A percentile compares a stretch with the other conserved stretches of the same genome.
Evolutionary conservation across 2,329 filamentous ascomycete genomes (phyloP).

Genomic region (Fusarium sp.): DNA sequence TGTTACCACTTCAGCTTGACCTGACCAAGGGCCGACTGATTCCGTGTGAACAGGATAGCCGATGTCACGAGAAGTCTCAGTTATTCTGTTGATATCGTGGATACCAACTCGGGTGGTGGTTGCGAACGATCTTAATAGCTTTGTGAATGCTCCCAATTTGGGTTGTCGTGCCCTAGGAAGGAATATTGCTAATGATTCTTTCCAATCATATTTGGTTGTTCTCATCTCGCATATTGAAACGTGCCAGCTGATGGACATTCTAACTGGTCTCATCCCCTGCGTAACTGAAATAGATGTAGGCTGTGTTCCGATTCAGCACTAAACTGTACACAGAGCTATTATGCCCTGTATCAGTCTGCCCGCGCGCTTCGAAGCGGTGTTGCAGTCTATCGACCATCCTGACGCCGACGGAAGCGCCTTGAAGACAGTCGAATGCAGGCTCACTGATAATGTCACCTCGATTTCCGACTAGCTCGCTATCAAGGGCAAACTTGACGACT

Average conservation of each 20-base stretch:
- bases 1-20: not conserved
- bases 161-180: not conserved
- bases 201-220: not conserved
- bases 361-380: not conserved
- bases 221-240: not conserved
- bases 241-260: not conserved
- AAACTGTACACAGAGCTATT: not conserved
- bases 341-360: not conserved
- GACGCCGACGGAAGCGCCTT: not conserved
- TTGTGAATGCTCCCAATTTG: not conserved
- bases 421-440: not conserved
- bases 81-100: not conserved
- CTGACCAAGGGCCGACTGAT: not conserved
- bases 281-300: not conserved
- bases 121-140: not conserved
- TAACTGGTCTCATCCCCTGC: not conserved
- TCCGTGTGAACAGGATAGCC: not conserved
- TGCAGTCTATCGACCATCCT: not conserved
- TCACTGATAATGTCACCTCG: not conserved
- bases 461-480: no score
- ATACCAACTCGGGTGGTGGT: no score
- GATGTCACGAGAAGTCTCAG: not conserved
- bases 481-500: not conserved
- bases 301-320: no score
- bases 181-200: not conserved